A percentile compares a stretch with the other conserved stretches of the same genome.
These are phyloP conservation scores for Lachnellula occidentalis DNA, from an alignment of 2,329 filamentous ascomycete genomes.

Conservation along the genomic window DNA sequence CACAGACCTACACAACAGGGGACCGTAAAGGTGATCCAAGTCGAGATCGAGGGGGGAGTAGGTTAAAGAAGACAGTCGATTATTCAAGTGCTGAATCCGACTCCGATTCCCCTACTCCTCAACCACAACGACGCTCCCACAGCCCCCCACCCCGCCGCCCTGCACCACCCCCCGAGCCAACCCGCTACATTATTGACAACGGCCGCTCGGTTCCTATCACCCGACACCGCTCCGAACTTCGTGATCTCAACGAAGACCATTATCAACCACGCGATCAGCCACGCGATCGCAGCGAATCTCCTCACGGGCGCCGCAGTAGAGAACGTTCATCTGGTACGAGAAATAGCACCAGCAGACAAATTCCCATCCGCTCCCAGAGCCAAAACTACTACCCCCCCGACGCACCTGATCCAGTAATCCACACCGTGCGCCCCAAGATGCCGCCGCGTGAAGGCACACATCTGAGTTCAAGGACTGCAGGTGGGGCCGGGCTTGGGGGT, in stretches of 20 bases:
- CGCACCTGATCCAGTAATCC: conserved; percentile 11
- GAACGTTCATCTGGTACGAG: conserved; percentile 15
- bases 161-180: conserved; percentile 9
- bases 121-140: conserved; percentile 15
- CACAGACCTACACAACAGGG: conserved; percentile 23
- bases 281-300: conserved; percentile 22
- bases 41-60: conserved; percentile 19
- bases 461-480: not conserved
- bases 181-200: conserved; percentile 23
- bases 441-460: conserved; percentile 12
- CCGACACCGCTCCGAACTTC: conserved; percentile 18
- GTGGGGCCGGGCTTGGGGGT: not conserved
- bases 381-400: conserved; percentile 16
- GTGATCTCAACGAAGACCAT: conserved; percentile 13
- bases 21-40: conserved; percentile 12
- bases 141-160: conserved; percentile 9
- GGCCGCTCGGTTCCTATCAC: conserved; percentile 19
- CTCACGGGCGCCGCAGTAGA: conserved; percentile 12
- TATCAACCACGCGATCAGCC: conserved; percentile 12
- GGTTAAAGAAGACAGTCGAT: conserved; percentile 17
- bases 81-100: conserved; percentile 18
- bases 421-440: conserved; percentile 16
- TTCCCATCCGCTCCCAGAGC: conserved; percentile 8
- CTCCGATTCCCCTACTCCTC: conserved; percentile 12
- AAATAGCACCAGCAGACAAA: conserved; percentile 4